These are phyloP conservation scores for Fusarium avenaceum DNA, from an alignment of 2,329 filamentous ascomycete species.

Conservation along the genomic window DNA sequence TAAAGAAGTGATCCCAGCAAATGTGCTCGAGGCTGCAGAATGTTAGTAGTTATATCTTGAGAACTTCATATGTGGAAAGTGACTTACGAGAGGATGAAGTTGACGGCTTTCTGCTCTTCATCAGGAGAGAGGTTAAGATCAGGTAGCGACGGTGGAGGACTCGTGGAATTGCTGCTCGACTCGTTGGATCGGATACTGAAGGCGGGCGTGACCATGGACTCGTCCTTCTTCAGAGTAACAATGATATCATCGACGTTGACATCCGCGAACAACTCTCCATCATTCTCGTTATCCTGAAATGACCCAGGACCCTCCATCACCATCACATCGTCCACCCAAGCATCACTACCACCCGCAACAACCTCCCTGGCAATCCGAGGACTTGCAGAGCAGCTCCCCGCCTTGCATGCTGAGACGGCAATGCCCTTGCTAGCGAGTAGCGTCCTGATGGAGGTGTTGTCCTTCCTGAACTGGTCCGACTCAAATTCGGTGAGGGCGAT, in stretches of 20 bases:
- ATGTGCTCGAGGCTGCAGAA: slow-evolving; percentile 63
- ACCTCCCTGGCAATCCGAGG: slow-evolving; percentile 1
- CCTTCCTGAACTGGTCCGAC: slow-evolving; percentile 52
- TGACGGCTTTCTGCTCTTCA: slow-evolving; percentile 63
- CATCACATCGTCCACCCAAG: slow-evolving; percentile 37
- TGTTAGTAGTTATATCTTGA: slow-evolving; percentile 10
- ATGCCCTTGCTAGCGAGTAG: slow-evolving; percentile 51
- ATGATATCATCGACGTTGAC: slow-evolving; percentile 57
- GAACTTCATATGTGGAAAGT: background rate
- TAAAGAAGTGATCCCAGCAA: slow-evolving; percentile 65
- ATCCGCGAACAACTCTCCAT: slow-evolving; percentile 51
- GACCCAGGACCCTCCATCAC: slow-evolving; percentile 3
- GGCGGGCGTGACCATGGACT: slow-evolving; percentile 58
- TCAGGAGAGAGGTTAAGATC: slow-evolving; percentile 52
- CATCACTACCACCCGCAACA: slow-evolving; percentile 21
- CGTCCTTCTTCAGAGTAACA: slow-evolving; percentile 59
- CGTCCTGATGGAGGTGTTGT: slow-evolving; percentile 61
- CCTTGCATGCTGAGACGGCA: slow-evolving; percentile 25
- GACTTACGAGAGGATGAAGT: slow-evolving; percentile 67
- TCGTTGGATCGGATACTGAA: slow-evolving; percentile 57
- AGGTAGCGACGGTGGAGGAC: slow-evolving; percentile 36
- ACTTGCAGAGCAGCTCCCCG: slow-evolving; percentile 17
- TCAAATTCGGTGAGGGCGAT: slow-evolving; percentile 61
- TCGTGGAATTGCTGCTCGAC: slow-evolving; percentile 36
- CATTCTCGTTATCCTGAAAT: slow-evolving; percentile 17